Evolutionary conservation across 129 eudicot species (phyloP), one percentile per base, ranked within the genome.

Genomic region (Arctium lappa): DNA sequence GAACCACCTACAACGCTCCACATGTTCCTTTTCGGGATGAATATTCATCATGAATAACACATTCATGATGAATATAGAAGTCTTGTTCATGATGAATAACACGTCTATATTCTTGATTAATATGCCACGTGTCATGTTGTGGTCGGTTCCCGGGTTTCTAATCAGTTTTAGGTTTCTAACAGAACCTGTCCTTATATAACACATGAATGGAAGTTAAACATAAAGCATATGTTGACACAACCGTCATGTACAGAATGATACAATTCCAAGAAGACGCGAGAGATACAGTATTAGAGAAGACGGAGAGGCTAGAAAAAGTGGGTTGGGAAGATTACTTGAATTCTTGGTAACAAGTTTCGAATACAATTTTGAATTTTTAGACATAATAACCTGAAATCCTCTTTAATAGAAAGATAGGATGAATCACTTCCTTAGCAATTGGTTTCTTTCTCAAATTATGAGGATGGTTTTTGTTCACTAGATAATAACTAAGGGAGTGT

Each of bases 301-400:
- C 89, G 42, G 91, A 93, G 8, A 95, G 85, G 87, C 89, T 95
- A 75, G 90, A 89, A 79, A 90, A 90, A 79, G 91, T 79, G 44
- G 98, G 99, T 1, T 93, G 98, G 98, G 98, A 93, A 86, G 89
- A 87, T 4, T 93, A 93, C 84, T 85, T 90, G 82, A 91, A 88
- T 60, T 68, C 91, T 70, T 74, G 13, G 79, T 53, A 53, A 63
- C 53, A 34, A 72, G 31, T 71, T 38, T 72, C 16, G 13, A 31
- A 18, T 27, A 62, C 80, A 79, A 46, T 84, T 84, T 84, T 79
- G 80, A 62, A 31, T 68, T 29, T 74, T 15, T 69, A 76, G 16
- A 6, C n/a, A 38, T 60, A 11, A 53, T 18, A 78, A 69, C 46
- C 5, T 40, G 8, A 56, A 53, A 53, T 15, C 68, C 30, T 60